phyloP scores from a whole-genome alignment of 1,284 basidiomycete species.

The Ganoderma resinaceum region DNA sequence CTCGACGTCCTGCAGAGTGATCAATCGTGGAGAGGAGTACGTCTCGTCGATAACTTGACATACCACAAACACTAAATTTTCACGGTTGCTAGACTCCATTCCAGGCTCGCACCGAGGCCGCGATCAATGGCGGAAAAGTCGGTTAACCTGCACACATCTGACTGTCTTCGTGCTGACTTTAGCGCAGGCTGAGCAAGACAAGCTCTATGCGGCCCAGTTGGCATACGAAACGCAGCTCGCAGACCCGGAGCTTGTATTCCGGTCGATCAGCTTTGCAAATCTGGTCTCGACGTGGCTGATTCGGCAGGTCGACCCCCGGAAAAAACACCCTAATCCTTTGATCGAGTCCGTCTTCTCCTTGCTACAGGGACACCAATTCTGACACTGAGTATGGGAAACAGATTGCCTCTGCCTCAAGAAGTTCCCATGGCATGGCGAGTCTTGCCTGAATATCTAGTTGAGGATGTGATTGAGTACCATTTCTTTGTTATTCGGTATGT shows the following conservation, averaged over 20 bases:
- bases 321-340: slow-evolving; percentile 75
- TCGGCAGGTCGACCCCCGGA: slow-evolving; percentile 88
- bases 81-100: slow-evolving; percentile 56
- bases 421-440: slow-evolving; percentile 88
- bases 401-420: slow-evolving; percentile 86
- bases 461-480: slow-evolving; percentile 93
- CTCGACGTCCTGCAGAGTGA: slow-evolving; percentile 82
- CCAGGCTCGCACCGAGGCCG: slow-evolving; percentile 72
- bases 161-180: background rate
- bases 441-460: slow-evolving; percentile 94
- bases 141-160: background rate
- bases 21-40: slow-evolving; percentile 78
- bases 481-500: slow-evolving; percentile 84
- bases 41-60: slow-evolving; percentile 33
- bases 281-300: slow-evolving; percentile 97
- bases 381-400: slow-evolving; percentile 38
- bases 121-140: slow-evolving; percentile 59
- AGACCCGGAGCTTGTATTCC: slow-evolving; percentile 86
- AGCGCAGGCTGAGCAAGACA: slow-evolving; percentile 68
- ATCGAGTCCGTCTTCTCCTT: slow-evolving; percentile 61
- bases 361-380: background rate
- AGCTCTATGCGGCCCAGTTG: slow-evolving; percentile 73
- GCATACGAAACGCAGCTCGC: slow-evolving; percentile 88
- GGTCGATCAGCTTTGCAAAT: slow-evolving; percentile 84
- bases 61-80: background rate